Evolutionary conservation across 495 filamentous ascomycete species (phyloP).

Genomic region (Sporormia fimetaria): DNA sequence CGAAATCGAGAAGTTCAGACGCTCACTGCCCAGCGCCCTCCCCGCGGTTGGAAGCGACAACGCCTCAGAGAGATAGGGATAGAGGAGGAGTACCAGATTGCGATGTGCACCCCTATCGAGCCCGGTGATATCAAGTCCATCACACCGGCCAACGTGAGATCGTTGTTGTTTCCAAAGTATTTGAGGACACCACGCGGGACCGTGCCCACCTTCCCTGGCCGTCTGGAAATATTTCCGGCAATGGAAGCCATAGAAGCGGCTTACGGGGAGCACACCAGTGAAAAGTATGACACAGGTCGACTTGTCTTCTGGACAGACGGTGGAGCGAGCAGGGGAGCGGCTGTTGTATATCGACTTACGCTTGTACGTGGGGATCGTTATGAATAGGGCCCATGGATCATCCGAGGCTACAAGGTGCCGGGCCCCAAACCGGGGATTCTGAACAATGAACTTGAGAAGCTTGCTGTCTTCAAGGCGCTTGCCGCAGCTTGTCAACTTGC

Average conservation of each 20-base stretch:
- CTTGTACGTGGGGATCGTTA: background rate
- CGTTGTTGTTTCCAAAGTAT: background rate
- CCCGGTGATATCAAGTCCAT: too few relatives aligned
- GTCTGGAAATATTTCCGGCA: background rate
- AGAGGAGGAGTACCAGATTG: too few relatives aligned
- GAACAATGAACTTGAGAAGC: background rate
- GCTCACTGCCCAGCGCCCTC: too few relatives aligned
- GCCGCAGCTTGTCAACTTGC: background rate
- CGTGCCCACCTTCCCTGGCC: background rate
- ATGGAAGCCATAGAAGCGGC: background rate
- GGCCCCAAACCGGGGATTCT: background rate
- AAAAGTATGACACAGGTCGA: background rate
- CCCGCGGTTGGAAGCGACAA: too few relatives aligned
- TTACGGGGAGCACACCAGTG: slow-evolving; percentile 4
- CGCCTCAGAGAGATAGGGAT: too few relatives aligned
- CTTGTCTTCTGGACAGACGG: slow-evolving; percentile 5
- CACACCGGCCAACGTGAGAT: too few relatives aligned
- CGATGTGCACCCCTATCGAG: too few relatives aligned
- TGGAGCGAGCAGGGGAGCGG: background rate
- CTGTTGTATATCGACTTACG: slow-evolving; percentile 1
- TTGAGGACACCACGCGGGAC: background rate
- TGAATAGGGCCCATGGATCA: slow-evolving; percentile 1
- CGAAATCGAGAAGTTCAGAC: too few relatives aligned
- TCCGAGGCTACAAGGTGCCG: background rate
- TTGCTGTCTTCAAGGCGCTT: slow-evolving; percentile 5